A percentile compares a stretch with the other conserved stretches of the same genome.
Conservation (phyloP, 306 rosid genomes). For the Cyclanthera cordifolia region DNA sequence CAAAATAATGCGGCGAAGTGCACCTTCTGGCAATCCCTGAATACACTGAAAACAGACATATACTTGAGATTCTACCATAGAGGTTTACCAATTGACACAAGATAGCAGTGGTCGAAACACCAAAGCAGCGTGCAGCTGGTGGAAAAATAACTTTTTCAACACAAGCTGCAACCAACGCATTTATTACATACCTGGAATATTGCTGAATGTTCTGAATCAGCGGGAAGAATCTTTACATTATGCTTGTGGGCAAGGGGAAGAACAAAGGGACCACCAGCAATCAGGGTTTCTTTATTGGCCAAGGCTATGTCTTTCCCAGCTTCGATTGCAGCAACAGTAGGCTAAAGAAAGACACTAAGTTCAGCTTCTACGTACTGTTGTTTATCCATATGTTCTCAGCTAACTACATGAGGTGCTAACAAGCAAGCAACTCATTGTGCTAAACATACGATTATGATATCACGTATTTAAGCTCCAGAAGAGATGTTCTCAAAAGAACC, state of each 20-base stretch:
- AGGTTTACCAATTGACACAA: neutral
- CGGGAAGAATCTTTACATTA: conserved; percentile 89
- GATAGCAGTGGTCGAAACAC: neutral
- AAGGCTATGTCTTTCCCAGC: conserved; percentile 99
- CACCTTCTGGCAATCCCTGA: conserved; percentile 85
- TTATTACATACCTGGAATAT: conserved; percentile 69
- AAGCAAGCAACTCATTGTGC: neutral
- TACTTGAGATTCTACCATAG: conserved; percentile 18
- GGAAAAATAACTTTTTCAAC: neutral
- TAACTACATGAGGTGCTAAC: neutral
- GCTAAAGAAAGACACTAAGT: conserved; percentile 38
- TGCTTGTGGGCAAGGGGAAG: conserved; percentile 95
- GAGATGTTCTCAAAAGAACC: neutral
- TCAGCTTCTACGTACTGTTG: conserved; percentile 25
- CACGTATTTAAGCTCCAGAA: neutral
- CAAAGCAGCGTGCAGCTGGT: neutral
- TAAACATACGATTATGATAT: conserved; percentile 1
- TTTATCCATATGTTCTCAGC: conserved; percentile 1
- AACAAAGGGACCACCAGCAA: conserved; percentile 99
- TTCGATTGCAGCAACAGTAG: conserved; percentile 97
- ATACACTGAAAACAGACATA: conserved; percentile 58
- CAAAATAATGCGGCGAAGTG: conserved; percentile 73
- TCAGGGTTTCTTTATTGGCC: conserved; percentile 94
- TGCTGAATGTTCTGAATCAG: conserved; percentile 98
- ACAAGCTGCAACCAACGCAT: neutral